Base-by-base conservation (phyloP, 495 filamentous ascomycete species). In the Penicillium alfredii region DNA sequence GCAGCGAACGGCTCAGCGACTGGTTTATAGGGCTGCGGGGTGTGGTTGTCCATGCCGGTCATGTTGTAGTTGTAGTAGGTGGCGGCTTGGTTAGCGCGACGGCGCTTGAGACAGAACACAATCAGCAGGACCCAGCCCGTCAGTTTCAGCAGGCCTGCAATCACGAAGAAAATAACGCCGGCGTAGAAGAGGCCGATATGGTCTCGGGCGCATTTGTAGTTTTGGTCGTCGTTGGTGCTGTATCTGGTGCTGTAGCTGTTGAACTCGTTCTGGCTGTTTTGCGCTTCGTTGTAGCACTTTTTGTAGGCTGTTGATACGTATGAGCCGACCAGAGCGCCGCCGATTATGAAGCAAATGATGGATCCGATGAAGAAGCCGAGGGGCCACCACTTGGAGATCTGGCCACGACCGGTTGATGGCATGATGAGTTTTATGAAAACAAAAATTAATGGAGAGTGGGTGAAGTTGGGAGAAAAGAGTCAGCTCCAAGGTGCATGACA, bases 311-410 rank as follows among this genome's bases (percentile, higher is more conserved):
- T 33, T 15, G 33, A 30, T 6, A 36, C 4, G 18, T 36, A 50
- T 32, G 33, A 28, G 36, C 50, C 50, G 8, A 54, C 17, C 4
- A 54, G 42, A 4, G 45, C 50, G 19, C 46, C 50, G 11, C 50
- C 50, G 21, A 50, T 46, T 25, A 46, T 35, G 46, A 54, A 50
- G 30, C 38, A 46, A 28, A 50, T 18, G 24, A 54, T 14, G 12
- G 50, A 46, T 13, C 18, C 42, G 27, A 54, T 46, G 39, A 45
- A 39, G 35, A 54, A 40, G 42, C 42, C n/a, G 17, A 54, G 43
- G 11, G 45, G 47, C 41, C 45, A 54, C 46, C 50, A 47, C 26
- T 50, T 50, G 17, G 18, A 24, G n/a, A 24, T 24, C 1, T 24
- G 22, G n/a, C n/a, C n/a, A n/a, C n/a, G n/a, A n/a, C n/a, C n/a